Percentiles rank a stretch among this genome's conserved stretches.
Conservation (phyloP, 2,329 filamentous ascomycete genomes). For the Rutstroemia sp. region DNA sequence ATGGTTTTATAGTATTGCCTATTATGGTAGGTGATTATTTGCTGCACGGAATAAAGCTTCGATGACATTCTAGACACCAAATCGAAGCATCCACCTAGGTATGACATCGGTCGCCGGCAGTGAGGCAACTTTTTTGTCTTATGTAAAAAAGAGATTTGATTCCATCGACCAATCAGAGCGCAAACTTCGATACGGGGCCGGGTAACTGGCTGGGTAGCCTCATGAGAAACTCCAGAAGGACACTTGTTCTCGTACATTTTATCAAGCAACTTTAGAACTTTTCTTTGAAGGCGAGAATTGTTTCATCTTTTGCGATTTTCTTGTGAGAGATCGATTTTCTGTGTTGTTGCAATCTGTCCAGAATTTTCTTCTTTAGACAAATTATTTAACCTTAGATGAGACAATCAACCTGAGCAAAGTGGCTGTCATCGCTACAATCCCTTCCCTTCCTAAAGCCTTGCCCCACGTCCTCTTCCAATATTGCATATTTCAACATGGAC, state of each 20-base stretch:
- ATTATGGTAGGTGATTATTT: no score
- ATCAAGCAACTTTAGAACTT: background rate
- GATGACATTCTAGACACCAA: no score
- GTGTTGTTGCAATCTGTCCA: conserved; percentile 3
- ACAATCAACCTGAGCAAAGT: conserved; percentile 8
- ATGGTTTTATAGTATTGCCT: no score
- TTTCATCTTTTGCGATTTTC: background rate
- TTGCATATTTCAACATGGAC: conserved; percentile 42
- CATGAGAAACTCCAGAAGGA: background rate
- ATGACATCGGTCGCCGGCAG: no score
- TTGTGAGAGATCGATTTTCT: background rate
- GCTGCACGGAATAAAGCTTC: no score
- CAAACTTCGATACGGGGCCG: no score
- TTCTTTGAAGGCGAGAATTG: background rate
- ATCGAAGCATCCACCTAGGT: no score
- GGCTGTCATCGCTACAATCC: conserved; percentile 10
- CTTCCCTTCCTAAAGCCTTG: background rate
- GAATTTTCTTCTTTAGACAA: background rate
- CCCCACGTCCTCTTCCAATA: conserved; percentile 1
- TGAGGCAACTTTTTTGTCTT: no score
- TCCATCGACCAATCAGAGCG: no score
- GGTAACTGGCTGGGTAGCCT: background rate
- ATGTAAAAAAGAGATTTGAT: no score
- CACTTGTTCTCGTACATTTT: background rate
- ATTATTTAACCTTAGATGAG: conserved; percentile 4